phyloP scores from a whole-genome alignment of 306 rosid species.

The Vicia sativa region DNA sequence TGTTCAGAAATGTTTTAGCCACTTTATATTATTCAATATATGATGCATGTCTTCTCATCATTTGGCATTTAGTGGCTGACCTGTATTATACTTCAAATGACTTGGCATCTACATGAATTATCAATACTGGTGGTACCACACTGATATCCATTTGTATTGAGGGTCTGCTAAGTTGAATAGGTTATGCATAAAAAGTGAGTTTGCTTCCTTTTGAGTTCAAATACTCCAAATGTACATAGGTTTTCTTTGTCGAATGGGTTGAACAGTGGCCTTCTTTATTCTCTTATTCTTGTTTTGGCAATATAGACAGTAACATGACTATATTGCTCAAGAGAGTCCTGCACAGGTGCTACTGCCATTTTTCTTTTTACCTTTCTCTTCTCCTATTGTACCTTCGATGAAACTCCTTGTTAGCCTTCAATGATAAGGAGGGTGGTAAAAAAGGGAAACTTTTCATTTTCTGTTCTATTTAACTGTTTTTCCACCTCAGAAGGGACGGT shows the following conservation, averaged over 20 bases:
- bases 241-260: background rate
- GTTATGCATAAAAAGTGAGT: background rate
- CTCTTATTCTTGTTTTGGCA: background rate
- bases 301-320: background rate
- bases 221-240: background rate
- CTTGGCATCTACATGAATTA: background rate
- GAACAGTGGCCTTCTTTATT: background rate
- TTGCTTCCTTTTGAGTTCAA: background rate
- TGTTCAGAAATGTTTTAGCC: background rate
- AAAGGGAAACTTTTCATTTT: background rate
- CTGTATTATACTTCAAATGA: background rate
- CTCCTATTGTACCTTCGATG: background rate
- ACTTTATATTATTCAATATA: background rate
- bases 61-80: conserved; percentile 9
- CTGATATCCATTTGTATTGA: background rate
- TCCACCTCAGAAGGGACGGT: background rate
- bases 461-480: background rate
- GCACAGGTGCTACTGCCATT: conserved; percentile 5
- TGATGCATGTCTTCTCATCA: background rate
- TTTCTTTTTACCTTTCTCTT: background rate
- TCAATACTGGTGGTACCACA: conserved; percentile 9
- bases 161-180: conserved; percentile 15
- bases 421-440: background rate
- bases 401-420: background rate
- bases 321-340: conserved; percentile 1